Percentiles rank a stretch among this genome's conserved stretches.
Evolutionary conservation across 75 land plant species (phyloP).

Genomic region (Pinus albicaulis): DNA sequence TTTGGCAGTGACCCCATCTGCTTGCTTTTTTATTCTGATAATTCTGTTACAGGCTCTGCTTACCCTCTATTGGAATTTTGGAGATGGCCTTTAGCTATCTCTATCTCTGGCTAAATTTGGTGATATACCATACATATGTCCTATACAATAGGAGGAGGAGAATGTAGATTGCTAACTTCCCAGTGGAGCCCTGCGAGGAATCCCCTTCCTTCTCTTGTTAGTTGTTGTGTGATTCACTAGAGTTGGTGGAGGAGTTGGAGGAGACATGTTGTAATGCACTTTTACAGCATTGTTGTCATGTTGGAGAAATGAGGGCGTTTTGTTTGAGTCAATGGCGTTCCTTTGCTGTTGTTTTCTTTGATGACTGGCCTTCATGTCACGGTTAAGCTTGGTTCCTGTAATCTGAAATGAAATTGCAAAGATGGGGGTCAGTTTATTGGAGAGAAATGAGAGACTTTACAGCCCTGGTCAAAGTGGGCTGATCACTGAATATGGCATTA

Average conservation of each 20-base stretch:
- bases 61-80: not conserved
- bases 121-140: not conserved
- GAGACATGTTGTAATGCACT: not conserved
- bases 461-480: not conserved
- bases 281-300: not conserved
- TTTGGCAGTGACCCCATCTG: not conserved
- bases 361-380: not conserved
- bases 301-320: not conserved
- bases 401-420: not conserved
- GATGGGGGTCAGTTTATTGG: not conserved
- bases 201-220: constrained; percentile 3
- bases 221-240: not conserved
- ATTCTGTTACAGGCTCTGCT: not conserved
- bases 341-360: not conserved
- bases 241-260: not conserved
- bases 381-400: not conserved
- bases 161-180: not conserved
- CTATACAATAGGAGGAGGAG: not conserved
- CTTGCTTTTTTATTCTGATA: not conserved
- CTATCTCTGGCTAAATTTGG: not conserved
- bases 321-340: not conserved
- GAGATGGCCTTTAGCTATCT: not conserved
- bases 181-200: constrained; percentile 10
- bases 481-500: not conserved
- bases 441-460: not conserved